Evolutionary conservation across 1,284 basidiomycete genomes (phyloP).

Genomic region (Heterobasidion parviporum): DNA sequence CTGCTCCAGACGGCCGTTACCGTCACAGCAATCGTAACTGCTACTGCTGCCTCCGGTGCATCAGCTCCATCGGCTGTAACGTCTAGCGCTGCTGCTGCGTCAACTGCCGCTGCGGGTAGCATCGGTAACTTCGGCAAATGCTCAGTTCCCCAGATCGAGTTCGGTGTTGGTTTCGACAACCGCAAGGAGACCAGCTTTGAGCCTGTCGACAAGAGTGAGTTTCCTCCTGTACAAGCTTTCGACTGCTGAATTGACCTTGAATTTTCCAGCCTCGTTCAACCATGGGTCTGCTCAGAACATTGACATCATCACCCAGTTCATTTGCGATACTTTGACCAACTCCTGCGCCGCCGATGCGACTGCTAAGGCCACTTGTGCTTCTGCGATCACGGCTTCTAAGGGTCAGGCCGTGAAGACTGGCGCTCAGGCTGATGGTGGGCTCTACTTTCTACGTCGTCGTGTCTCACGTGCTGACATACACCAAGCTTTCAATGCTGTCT

Average conservation of each 20-base stretch:
- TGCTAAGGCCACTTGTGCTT: slow-evolving; percentile 40
- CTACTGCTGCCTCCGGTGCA: neutral
- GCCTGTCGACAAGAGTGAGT: slow-evolving; percentile 33
- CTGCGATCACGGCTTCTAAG: slow-evolving; percentile 33
- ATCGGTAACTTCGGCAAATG: slow-evolving; percentile 23
- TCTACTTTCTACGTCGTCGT: too few relatives aligned
- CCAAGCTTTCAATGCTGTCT: slow-evolving; percentile 24
- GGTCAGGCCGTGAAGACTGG: slow-evolving; percentile 36
- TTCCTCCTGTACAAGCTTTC: neutral
- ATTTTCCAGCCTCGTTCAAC: slow-evolving; percentile 30
- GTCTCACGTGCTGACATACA: neutral
- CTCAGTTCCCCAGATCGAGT: slow-evolving; percentile 50
- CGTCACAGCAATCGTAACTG: slow-evolving; percentile 10
- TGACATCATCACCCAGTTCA: slow-evolving; percentile 44
- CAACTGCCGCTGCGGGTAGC: neutral
- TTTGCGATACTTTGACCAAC: slow-evolving; percentile 47
- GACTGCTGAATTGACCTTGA: slow-evolving; percentile 6
- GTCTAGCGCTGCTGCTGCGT: neutral
- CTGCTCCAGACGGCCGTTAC: slow-evolving; percentile 1
- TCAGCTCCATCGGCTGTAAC: neutral
- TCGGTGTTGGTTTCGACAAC: slow-evolving; percentile 49
- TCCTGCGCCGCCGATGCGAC: slow-evolving; percentile 41
- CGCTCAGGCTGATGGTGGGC: slow-evolving; percentile 36
- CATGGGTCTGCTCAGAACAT: slow-evolving; percentile 48
- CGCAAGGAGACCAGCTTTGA: slow-evolving; percentile 51